A percentile compares a stretch with the other conserved stretches of the same genome.
These are phyloP conservation scores for Suillus paluster DNA, from an alignment of 768 basidiomycete genomes.

Conservation along the genomic window DNA sequence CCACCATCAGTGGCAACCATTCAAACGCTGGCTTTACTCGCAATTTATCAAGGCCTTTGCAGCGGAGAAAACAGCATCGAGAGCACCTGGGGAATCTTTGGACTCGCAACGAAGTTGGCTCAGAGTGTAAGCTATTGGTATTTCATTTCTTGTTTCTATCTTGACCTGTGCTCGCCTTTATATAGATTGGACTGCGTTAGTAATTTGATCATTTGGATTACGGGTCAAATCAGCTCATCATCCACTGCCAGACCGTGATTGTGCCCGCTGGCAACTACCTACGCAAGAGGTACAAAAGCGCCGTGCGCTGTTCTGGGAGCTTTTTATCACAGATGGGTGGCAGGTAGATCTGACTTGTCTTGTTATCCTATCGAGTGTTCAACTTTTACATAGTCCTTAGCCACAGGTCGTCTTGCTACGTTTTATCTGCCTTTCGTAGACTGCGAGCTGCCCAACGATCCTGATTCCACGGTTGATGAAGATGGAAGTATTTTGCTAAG, in stretches of 20 bases:
- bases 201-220: slow-evolving; percentile 19
- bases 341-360: slow-evolving; percentile 49
- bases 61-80: slow-evolving; percentile 74
- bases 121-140: slow-evolving; percentile 58
- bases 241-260: slow-evolving; percentile 61
- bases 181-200: slow-evolving; percentile 71
- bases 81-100: slow-evolving; percentile 68
- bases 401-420: slow-evolving; percentile 69
- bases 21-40: slow-evolving; percentile 68
- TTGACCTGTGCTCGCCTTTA: neutral
- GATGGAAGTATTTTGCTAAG: slow-evolving; percentile 62
- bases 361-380: neutral
- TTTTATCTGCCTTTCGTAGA: slow-evolving; percentile 76
- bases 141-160: neutral
- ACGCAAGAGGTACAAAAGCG: slow-evolving; percentile 72
- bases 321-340: slow-evolving; percentile 78
- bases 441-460: slow-evolving; percentile 67
- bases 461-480: slow-evolving; percentile 58
- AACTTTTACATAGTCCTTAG: slow-evolving; percentile 34
- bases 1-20: slow-evolving; percentile 75
- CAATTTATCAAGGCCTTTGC: slow-evolving; percentile 70
- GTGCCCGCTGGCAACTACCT: slow-evolving; percentile 68
- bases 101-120: slow-evolving; percentile 65
- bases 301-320: slow-evolving; percentile 72
- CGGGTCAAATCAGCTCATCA: slow-evolving; percentile 18